These are phyloP conservation scores for Ichthyophonus hoferi DNA, from an alignment of 208 protist genomes.

Conservation along the genomic window DNA sequence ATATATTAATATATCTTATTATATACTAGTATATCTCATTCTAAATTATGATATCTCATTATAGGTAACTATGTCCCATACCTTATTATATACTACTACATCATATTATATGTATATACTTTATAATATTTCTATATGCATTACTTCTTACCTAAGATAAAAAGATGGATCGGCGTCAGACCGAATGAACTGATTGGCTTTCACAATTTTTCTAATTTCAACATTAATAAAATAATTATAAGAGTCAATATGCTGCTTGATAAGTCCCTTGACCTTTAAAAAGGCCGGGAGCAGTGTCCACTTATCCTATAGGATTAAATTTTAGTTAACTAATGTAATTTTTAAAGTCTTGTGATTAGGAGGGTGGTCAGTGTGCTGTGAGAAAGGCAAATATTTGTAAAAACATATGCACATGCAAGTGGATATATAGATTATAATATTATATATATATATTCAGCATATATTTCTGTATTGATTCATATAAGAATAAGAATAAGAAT, in stretches of 20 bases:
- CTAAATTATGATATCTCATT: neutral
- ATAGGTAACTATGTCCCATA: neutral
- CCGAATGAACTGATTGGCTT: constrained; percentile 74
- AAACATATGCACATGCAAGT: too few relatives aligned
- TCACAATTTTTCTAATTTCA: constrained; percentile 83
- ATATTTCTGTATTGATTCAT: too few relatives aligned
- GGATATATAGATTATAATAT: too few relatives aligned
- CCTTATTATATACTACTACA: neutral
- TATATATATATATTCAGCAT: too few relatives aligned
- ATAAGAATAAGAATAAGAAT: too few relatives aligned
- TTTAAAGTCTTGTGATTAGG: too few relatives aligned
- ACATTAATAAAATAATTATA: constrained; percentile 87
- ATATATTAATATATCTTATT: constrained; percentile 4
- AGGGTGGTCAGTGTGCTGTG: too few relatives aligned
- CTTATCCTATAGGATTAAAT: constrained; percentile 82
- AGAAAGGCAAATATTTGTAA: too few relatives aligned
- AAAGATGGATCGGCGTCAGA: constrained; percentile 71
- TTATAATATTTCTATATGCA: neutral
- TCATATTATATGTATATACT: neutral
- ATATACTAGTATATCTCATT: constrained; percentile 8
- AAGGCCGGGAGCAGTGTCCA: constrained; percentile 83
- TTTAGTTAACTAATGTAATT: too few relatives aligned
- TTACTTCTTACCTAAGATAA: constrained; percentile 62
- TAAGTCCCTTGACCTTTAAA: constrained; percentile 77
- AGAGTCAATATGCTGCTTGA: constrained; percentile 87